phyloP scores from a whole-genome alignment of 768 basidiomycete genomes.

The Lactifluus subvellereus region DNA sequence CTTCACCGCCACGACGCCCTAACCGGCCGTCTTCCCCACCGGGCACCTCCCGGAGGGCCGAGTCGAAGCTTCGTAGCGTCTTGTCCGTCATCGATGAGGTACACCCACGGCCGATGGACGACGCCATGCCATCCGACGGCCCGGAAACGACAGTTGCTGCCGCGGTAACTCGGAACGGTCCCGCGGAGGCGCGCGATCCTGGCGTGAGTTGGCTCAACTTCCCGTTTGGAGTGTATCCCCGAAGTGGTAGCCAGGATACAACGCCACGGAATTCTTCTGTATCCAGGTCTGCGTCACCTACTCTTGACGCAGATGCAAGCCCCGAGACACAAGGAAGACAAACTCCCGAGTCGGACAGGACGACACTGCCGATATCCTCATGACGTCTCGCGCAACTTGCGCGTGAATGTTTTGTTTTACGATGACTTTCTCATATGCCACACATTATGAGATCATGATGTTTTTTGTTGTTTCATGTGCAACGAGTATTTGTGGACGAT shows the following conservation, averaged over 20 bases:
- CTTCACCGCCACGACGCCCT: slow-evolving; percentile 36
- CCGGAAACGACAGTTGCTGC: neutral
- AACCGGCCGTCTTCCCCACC: slow-evolving; percentile 20
- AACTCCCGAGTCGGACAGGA: slow-evolving; percentile 32
- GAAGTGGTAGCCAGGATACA: slow-evolving; percentile 34
- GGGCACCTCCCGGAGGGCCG: slow-evolving; percentile 32
- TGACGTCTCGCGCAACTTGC: slow-evolving; percentile 17
- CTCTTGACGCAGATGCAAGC: slow-evolving; percentile 23
- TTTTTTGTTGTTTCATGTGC: neutral
- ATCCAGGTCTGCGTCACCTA: slow-evolving; percentile 27
- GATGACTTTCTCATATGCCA: slow-evolving; percentile 1
- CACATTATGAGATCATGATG: slow-evolving; percentile 4
- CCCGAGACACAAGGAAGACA: slow-evolving; percentile 27
- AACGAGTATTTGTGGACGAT: slow-evolving; percentile 2
- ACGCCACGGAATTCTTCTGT: slow-evolving; percentile 45
- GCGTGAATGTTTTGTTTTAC: neutral
- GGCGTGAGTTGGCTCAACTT: slow-evolving; percentile 37
- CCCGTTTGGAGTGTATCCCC: slow-evolving; percentile 38
- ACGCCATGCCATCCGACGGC: neutral
- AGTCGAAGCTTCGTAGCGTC: slow-evolving; percentile 65
- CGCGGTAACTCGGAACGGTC: neutral
- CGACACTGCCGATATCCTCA: slow-evolving; percentile 26
- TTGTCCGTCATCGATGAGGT: slow-evolving; percentile 67
- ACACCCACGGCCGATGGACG: slow-evolving; percentile 28
- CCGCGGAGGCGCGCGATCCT: slow-evolving; percentile 26